A percentile compares a stretch with the other conserved stretches of the same genome.
Evolutionary conservation across 2,329 filamentous ascomycete genomes (phyloP).

Genomic region (Salinomyces thailandicus): DNA sequence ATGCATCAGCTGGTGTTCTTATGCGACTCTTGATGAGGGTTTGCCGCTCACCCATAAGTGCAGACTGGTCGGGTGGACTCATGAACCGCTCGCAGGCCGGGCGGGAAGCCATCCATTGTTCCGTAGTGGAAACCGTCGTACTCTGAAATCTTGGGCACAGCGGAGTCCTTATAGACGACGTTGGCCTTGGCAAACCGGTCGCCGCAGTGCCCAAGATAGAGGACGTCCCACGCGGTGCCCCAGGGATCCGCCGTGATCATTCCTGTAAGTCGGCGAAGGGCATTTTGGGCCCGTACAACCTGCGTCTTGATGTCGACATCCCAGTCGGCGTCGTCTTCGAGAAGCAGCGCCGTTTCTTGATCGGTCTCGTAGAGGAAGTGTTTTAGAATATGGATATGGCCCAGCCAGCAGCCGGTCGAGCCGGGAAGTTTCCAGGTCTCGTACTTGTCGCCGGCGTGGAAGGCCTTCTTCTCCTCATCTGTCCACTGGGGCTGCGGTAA

Average conservation of each 20-base stretch:
- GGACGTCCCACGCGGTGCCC: slow-evolving; percentile 27
- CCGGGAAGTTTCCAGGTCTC: neutral
- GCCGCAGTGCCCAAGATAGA: slow-evolving; percentile 32
- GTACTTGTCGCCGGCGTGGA: neutral
- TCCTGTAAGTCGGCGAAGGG: neutral
- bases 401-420: slow-evolving; percentile 16
- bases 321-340: slow-evolving; percentile 32
- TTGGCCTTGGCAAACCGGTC: slow-evolving; percentile 18
- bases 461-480: neutral
- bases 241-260: slow-evolving; percentile 14
- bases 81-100: slow-evolving; percentile 20
- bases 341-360: slow-evolving; percentile 20
- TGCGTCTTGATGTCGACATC: slow-evolving; percentile 23
- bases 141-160: neutral
- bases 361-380: slow-evolving; percentile 19
- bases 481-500: neutral
- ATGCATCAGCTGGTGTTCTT: too few relatives aligned
- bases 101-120: slow-evolving; percentile 11
- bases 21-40: neutral
- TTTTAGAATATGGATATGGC: slow-evolving; percentile 24
- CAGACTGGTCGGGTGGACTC: slow-evolving; percentile 19
- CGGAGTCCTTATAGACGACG: slow-evolving; percentile 1
- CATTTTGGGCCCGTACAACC: neutral
- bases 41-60: slow-evolving; percentile 22
- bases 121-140: slow-evolving; percentile 14